Percentiles rank a stretch among this genome's conserved stretches.
Evolutionary conservation across 140 eudicot species (phyloP).

Genomic region (Senecio squalidus): DNA sequence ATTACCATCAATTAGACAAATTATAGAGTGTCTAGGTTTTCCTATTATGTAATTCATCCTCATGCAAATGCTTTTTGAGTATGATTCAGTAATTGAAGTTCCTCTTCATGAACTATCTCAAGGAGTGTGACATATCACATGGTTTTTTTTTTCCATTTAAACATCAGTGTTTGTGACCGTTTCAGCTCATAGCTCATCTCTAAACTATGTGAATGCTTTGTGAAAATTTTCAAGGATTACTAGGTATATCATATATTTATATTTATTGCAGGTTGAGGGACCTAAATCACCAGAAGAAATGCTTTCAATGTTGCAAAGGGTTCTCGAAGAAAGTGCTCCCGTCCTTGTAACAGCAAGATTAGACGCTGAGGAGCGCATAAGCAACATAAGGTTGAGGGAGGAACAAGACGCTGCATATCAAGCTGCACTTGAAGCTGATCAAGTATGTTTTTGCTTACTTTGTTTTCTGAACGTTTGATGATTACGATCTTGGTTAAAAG

Average conservation of each 20-base stretch:
- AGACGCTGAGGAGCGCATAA: slow-evolving; percentile 95
- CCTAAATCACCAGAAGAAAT: slow-evolving; percentile 87
- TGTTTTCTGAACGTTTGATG: not conserved
- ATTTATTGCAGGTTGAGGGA: slow-evolving; percentile 70
- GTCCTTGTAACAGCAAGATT: slow-evolving; percentile 86
- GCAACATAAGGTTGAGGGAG: slow-evolving; percentile 73
- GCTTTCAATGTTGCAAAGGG: slow-evolving; percentile 69
- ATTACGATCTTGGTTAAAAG: not conserved
- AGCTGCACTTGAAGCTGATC: slow-evolving; percentile 99
- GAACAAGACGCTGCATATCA: slow-evolving; percentile 99
- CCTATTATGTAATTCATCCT: not conserved
- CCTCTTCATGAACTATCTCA: not conserved
- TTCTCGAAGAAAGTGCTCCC: slow-evolving; percentile 90
- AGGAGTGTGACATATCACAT: not conserved
- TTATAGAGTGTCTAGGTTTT: not conserved
- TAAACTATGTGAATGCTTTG: not conserved
- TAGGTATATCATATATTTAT: not conserved
- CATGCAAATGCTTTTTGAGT: not conserved
- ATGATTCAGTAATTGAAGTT: not conserved
- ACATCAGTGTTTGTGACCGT: slow-evolving; percentile 2
- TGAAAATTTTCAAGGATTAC: not conserved
- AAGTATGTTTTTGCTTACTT: slow-evolving; percentile 34
- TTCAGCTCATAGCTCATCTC: not conserved
- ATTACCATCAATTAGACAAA: not conserved
- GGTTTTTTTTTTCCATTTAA: not conserved